Evolutionary conservation across 2,329 filamentous ascomycete genomes (phyloP), one percentile per base, ranked within the genome.

Genomic region (Cercospora sp.): DNA sequence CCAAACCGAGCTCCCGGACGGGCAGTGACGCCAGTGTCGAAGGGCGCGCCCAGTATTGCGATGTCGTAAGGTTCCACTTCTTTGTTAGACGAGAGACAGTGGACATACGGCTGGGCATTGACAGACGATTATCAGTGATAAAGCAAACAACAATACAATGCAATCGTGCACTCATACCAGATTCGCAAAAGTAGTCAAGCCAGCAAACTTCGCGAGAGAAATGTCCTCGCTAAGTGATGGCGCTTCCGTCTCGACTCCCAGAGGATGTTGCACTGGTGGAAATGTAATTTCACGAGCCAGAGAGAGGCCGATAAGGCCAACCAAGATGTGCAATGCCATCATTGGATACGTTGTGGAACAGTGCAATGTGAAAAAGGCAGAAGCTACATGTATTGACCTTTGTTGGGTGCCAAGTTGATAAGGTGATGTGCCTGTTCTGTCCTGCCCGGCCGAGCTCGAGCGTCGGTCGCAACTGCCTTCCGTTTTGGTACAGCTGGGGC

Each of bases 1-100:
- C 85, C 85, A 71, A 83, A 87, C 33, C 85, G 78, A 33, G 84
- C 81, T 45, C 85, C 85, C 3, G 84, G 85, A 51, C 85, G 78
- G 36, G 80, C 84, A 2, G 85, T 86, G 0, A 85, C 84, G 7
- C 78, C 81, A 51, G 45, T 51, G 45, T 81, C 82, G 48, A 42
- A 42, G 33, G 20, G 20, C 10, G 33, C 16, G 20, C 18, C 36
- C 36, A 61, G 39, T 28, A 61, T 61, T 3, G 82, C 83, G 70
- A 85, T 84, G 70, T 85, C 83, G 70, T 81, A 85, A 26, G 74
- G 75, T 48, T 82, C 81, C 5, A 82, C 74, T 6, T 80, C 74
- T 18, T 80, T 75, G 12, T 73, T 67, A 31, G 67, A 68, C 7
- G 71, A 76, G 13, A 84, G 72, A 71, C 83, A 84, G 70, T 83